These are phyloP conservation scores for Phytophthora pinifolia DNA, from an alignment of 352 stramenopile genomes.

Conservation along the genomic window DNA sequence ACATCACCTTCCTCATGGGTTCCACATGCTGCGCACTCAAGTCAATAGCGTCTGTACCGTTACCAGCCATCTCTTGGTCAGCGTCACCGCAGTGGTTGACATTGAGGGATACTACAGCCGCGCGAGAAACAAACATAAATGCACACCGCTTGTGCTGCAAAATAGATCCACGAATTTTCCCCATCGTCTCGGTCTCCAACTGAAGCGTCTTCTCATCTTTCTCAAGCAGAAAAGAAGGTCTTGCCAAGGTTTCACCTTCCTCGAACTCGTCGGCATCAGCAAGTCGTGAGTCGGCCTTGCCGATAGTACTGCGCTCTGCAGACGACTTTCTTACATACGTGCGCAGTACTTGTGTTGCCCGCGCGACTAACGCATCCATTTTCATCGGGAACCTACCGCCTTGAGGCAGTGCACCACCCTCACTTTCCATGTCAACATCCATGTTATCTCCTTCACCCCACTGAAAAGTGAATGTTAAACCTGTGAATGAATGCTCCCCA, in stretches of 20 bases:
- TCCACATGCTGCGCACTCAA: slow-evolving; percentile 22
- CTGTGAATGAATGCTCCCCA: slow-evolving; percentile 41
- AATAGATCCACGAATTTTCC: slow-evolving; percentile 63
- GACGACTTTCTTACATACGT: slow-evolving; percentile 57
- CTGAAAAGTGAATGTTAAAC: slow-evolving; percentile 54
- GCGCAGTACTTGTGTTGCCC: slow-evolving; percentile 53
- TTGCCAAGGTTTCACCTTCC: slow-evolving; percentile 40
- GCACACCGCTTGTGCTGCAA: slow-evolving; percentile 75
- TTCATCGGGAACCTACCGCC: slow-evolving; percentile 40
- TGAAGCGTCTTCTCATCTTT: slow-evolving; percentile 87
- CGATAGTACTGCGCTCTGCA: slow-evolving; percentile 51
- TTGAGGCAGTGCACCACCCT: slow-evolving; percentile 1
- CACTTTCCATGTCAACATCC: slow-evolving; percentile 25
- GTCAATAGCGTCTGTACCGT: slow-evolving; percentile 11
- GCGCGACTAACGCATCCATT: slow-evolving; percentile 58
- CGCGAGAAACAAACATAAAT: slow-evolving; percentile 69
- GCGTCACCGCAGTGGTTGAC: slow-evolving; percentile 35
- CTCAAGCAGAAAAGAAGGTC: slow-evolving; percentile 59
- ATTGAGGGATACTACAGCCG: slow-evolving; percentile 56
- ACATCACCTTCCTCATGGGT: slow-evolving; percentile 48
- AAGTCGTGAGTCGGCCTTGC: slow-evolving; percentile 62
- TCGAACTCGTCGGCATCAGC: slow-evolving; percentile 71
- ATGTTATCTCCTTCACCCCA: slow-evolving; percentile 34
- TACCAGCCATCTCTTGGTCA: slow-evolving; percentile 19
- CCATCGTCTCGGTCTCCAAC: slow-evolving; percentile 67